These are phyloP conservation scores for Paracoccidioides lutzii DNA, from an alignment of 2,329 filamentous ascomycete species.

Conservation along the genomic window DNA sequence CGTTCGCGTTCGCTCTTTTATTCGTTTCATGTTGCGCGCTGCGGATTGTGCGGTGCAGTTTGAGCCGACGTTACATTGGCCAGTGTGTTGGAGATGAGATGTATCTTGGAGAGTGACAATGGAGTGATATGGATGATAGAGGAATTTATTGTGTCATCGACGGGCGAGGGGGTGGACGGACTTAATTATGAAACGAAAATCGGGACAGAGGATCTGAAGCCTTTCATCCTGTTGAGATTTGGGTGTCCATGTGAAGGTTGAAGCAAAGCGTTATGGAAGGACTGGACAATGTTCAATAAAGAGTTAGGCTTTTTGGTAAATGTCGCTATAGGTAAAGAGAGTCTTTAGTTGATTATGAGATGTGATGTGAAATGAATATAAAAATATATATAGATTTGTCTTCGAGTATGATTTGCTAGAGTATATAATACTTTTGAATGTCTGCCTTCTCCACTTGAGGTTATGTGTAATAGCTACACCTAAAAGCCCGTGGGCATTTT, in stretches of 20 bases:
- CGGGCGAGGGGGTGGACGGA: no score
- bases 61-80: neutral
- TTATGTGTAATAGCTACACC: no score
- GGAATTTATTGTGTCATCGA: no score
- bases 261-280: neutral
- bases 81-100: no score
- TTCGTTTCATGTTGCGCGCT: neutral
- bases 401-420: neutral
- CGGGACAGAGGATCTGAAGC: no score
- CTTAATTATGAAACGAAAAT: no score
- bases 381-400: neutral
- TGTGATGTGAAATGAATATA: neutral
- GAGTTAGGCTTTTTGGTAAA: neutral
- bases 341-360: neutral
- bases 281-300: neutral
- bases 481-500: no score
- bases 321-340: neutral
- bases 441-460: neutral
- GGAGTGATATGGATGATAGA: no score
- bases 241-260: neutral
- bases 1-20: neutral
- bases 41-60: neutral
- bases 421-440: neutral
- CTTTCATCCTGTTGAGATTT: no score
- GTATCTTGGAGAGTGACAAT: no score